phyloP scores from a whole-genome alignment of 2,329 filamentous ascomycete genomes.

The Coniochaeta sp. region DNA sequence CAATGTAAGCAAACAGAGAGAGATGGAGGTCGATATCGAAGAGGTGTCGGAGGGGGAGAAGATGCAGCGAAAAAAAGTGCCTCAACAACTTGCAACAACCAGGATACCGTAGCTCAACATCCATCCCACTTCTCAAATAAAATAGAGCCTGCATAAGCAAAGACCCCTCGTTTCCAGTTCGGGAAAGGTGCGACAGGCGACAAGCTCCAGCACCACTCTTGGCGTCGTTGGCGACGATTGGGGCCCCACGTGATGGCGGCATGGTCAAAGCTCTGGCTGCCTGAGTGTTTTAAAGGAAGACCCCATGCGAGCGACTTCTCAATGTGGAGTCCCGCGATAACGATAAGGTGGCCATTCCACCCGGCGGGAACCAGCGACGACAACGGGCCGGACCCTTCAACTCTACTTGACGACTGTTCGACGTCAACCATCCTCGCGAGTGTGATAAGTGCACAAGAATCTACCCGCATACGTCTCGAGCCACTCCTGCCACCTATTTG shows the following conservation, averaged over 20 bases:
- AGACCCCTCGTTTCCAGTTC: conserved; percentile 2
- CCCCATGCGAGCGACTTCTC: too few relatives aligned
- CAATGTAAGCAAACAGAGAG: background rate
- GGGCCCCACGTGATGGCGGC: background rate
- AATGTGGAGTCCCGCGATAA: background rate
- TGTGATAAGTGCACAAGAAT: background rate
- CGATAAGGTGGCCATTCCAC: background rate
- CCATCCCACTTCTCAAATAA: background rate
- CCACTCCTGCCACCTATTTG: background rate
- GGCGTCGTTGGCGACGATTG: background rate
- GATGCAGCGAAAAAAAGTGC: conserved; percentile 7
- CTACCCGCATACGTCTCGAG: background rate
- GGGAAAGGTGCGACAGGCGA: background rate
- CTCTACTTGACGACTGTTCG: background rate
- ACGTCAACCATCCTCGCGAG: background rate
- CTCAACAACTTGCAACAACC: conserved; percentile 3
- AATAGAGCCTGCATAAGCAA: background rate
- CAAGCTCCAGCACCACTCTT: too few relatives aligned
- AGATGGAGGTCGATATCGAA: conserved; percentile 5
- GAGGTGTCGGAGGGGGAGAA: conserved; percentile 3
- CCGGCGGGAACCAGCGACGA: background rate
- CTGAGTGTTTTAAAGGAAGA: background rate
- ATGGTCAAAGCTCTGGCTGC: background rate
- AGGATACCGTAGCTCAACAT: conserved; percentile 4
- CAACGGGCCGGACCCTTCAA: background rate